Conservation (phyloP, 345 rosid species). For the Citrus mangshanensis region DNA sequence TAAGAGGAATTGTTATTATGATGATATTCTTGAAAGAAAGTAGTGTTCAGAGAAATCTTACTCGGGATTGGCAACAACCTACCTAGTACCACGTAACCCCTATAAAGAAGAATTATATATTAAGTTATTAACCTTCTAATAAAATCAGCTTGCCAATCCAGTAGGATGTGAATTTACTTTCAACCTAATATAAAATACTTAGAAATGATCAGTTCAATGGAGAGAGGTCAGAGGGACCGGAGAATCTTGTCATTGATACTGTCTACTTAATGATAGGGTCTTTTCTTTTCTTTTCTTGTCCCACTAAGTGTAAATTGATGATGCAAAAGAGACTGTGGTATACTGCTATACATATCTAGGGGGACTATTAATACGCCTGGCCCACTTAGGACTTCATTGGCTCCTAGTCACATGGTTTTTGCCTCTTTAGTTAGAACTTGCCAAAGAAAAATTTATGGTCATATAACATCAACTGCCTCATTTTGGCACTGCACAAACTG, state of each 20-base stretch:
- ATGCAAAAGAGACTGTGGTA: not conserved
- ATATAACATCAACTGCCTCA: not conserved
- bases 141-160: not conserved
- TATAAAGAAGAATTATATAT: not conserved
- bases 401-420: slow-evolving; percentile 14
- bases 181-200: not conserved
- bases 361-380: slow-evolving; percentile 11
- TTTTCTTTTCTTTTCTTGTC: not conserved
- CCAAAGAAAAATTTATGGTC: not conserved
- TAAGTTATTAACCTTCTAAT: too few relatives aligned
- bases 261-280: not conserved
- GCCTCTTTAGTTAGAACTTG: not conserved
- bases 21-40: not conserved
- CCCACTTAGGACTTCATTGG: slow-evolving; percentile 8
- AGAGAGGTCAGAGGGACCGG: not conserved
- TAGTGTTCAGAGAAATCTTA: not conserved
- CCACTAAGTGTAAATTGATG: not conserved
- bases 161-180: slow-evolving; percentile 3
- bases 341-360: not conserved
- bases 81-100: not conserved
- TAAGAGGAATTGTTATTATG: not conserved
- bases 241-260: slow-evolving; percentile 1
- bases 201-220: not conserved
- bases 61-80: slow-evolving; percentile 1
- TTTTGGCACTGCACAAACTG: not conserved